phyloP scores from a whole-genome alignment of 2,329 filamentous ascomycete genomes.

The Fusarium newnesense region DNA sequence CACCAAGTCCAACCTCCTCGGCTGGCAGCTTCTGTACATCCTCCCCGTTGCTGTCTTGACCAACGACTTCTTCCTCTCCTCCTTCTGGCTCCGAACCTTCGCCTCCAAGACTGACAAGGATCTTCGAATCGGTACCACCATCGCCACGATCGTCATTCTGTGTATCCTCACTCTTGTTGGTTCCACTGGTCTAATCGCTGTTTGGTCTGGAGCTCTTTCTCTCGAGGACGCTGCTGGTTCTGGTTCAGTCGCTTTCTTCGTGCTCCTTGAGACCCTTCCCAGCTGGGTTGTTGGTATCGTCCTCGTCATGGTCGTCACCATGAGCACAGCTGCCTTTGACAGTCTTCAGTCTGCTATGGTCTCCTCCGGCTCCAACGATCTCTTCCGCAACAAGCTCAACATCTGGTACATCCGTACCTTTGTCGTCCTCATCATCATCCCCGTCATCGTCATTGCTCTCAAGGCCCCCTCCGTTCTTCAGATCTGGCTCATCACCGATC shows the following conservation, averaged over 20 bases:
- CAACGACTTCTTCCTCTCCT: constrained; percentile 88
- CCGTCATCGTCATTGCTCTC: constrained; percentile 78
- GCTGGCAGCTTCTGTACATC: constrained; percentile 89
- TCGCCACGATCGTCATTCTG: constrained; percentile 73
- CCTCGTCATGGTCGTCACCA: constrained; percentile 80
- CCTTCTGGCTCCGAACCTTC: constrained; percentile 87
- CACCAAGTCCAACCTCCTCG: constrained; percentile 74
- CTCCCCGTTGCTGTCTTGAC: constrained; percentile 82
- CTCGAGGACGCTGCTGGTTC: constrained; percentile 64
- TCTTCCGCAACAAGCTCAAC: constrained; percentile 84
- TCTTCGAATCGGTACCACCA: constrained; percentile 77
- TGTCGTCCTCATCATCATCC: constrained; percentile 79
- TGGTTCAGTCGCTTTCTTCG: constrained; percentile 78
- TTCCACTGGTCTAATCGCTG: constrained; percentile 77
- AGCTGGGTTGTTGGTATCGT: constrained; percentile 85
- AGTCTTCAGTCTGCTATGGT: constrained; percentile 86
- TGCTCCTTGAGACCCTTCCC: constrained; percentile 76
- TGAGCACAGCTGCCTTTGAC: constrained; percentile 83
- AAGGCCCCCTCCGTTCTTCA: constrained; percentile 79
- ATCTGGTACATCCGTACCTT: constrained; percentile 77
- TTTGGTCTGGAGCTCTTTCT: constrained; percentile 79
- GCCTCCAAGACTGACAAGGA: constrained; percentile 82
- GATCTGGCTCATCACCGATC: constrained; percentile 84
- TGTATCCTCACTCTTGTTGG: constrained; percentile 79
- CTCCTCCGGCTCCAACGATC: constrained; percentile 83